Evolutionary conservation across 179 eudicot species (phyloP).

Genomic region (Spergularia azorica): DNA sequence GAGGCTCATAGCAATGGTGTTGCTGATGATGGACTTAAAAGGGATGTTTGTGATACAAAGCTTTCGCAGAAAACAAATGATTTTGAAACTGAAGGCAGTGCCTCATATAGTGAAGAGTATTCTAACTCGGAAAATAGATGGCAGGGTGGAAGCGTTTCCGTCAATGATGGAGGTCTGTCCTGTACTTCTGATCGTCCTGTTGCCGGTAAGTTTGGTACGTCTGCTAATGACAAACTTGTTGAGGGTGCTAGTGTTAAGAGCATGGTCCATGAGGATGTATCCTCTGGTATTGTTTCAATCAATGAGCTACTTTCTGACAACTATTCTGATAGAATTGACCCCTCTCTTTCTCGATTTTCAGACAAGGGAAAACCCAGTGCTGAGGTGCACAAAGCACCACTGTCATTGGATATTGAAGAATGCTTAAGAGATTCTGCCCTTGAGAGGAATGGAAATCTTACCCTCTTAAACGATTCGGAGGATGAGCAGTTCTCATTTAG

Average conservation of each 20-base stretch:
- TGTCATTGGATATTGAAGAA: conserved; percentile 21
- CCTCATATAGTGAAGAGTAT: conserved; percentile 5
- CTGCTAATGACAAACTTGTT: conserved; percentile 5
- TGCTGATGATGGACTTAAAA: conserved; percentile 1
- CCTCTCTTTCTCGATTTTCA: conserved; percentile 19
- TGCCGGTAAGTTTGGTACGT: conserved; percentile 6
- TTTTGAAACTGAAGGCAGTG: too few species aligned
- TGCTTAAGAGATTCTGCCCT: conserved; percentile 14
- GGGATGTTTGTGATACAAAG: conserved; percentile 2
- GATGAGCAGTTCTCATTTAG: conserved; percentile 69
- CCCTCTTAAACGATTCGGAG: conserved; percentile 35
- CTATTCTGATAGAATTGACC: conserved; percentile 21
- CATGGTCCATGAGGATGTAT: not conserved
- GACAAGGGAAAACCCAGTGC: conserved; percentile 16
- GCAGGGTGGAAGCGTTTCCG: not conserved
- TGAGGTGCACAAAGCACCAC: conserved; percentile 5
- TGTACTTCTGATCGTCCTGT: conserved; percentile 7
- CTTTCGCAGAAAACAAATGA: too few species aligned
- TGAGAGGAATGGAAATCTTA: not conserved
- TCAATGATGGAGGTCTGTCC: not conserved
- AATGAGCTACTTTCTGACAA: conserved; percentile 27
- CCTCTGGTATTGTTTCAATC: conserved; percentile 14
- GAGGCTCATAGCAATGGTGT: conserved; percentile 14
- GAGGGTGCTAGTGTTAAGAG: not conserved
- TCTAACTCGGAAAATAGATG: not conserved